phyloP scores from a whole-genome alignment of 768 basidiomycete species.

The Tricholoma hemisulphureum region DNA sequence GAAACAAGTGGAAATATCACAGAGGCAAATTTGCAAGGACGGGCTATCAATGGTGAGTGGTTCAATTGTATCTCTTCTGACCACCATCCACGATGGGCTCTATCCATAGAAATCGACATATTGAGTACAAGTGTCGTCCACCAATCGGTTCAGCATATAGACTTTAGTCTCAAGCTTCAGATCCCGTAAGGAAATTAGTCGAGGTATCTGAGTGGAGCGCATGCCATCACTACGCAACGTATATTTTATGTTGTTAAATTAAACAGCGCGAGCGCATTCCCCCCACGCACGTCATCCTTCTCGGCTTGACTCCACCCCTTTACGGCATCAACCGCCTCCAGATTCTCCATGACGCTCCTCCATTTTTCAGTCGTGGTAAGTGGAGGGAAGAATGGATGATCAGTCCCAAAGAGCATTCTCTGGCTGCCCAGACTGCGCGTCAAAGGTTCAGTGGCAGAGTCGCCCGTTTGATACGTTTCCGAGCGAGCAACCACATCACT shows the following conservation, averaged over 20 bases:
- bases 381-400: slow-evolving; percentile 91
- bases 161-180: slow-evolving; percentile 97
- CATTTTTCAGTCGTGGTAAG: slow-evolving; percentile 66
- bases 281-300: slow-evolving; percentile 64
- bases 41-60: slow-evolving; percentile 76
- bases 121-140: slow-evolving; percentile 88
- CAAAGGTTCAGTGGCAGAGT: slow-evolving; percentile 26
- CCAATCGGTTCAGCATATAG: slow-evolving; percentile 90
- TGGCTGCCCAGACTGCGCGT: slow-evolving; percentile 50
- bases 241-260: slow-evolving; percentile 36
- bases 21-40: slow-evolving; percentile 75
- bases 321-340: slow-evolving; percentile 73
- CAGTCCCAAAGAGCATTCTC: slow-evolving; percentile 79
- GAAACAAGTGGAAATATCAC: slow-evolving; percentile 97
- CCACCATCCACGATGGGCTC: background rate
- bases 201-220: slow-evolving; percentile 1
- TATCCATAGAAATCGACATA: slow-evolving; percentile 81
- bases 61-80: background rate
- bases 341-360: slow-evolving; percentile 83
- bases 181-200: slow-evolving; percentile 35
- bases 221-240: background rate
- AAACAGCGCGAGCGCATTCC: slow-evolving; percentile 74
- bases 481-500: slow-evolving; percentile 68
- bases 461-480: slow-evolving; percentile 40
- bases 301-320: slow-evolving; percentile 59